A percentile compares a stretch with the other conserved stretches of the same genome.
These are phyloP conservation scores for Thermothelomyces thermophilus DNA, from an alignment of 2,329 filamentous ascomycete genomes.

Conservation along the genomic window DNA sequence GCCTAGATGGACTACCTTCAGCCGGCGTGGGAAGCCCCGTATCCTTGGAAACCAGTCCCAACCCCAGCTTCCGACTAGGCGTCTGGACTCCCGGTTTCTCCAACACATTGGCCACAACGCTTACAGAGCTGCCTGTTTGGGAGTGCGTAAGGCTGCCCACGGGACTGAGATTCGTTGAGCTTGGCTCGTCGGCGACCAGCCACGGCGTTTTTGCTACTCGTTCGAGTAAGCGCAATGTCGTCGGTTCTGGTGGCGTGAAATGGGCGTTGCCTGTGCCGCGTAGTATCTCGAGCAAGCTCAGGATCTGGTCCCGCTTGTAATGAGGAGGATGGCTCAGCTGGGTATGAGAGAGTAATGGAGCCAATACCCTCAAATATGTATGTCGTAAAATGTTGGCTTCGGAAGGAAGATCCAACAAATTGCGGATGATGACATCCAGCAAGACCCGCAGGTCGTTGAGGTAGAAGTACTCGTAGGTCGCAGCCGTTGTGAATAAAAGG, in stretches of 20 bases:
- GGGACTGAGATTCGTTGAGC: constrained; percentile 32
- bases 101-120: constrained; percentile 70
- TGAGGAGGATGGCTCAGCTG: constrained; percentile 80
- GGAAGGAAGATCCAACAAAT: constrained; percentile 89
- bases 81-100: constrained; percentile 80
- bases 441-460: constrained; percentile 94
- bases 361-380: constrained; percentile 88
- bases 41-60: constrained; percentile 24
- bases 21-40: constrained; percentile 15
- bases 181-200: constrained; percentile 43
- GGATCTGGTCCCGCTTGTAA: constrained; percentile 85
- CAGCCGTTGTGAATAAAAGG: constrained; percentile 83
- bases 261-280: constrained; percentile 60
- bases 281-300: constrained; percentile 67
- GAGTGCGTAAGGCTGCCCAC: constrained; percentile 50
- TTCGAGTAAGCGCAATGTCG: constrained; percentile 68
- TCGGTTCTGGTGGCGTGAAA: constrained; percentile 75
- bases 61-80: constrained; percentile 54
- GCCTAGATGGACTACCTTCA: constrained; percentile 7
- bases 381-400: constrained; percentile 73
- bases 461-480: constrained; percentile 97
- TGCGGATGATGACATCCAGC: constrained; percentile 91
- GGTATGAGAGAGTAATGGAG: constrained; percentile 84
- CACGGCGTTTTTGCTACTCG: constrained; percentile 69
- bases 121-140: constrained; percentile 65